Evolutionary conservation across 2,329 filamentous ascomycete genomes (phyloP).

Genomic region (Aspergillus sp.): DNA sequence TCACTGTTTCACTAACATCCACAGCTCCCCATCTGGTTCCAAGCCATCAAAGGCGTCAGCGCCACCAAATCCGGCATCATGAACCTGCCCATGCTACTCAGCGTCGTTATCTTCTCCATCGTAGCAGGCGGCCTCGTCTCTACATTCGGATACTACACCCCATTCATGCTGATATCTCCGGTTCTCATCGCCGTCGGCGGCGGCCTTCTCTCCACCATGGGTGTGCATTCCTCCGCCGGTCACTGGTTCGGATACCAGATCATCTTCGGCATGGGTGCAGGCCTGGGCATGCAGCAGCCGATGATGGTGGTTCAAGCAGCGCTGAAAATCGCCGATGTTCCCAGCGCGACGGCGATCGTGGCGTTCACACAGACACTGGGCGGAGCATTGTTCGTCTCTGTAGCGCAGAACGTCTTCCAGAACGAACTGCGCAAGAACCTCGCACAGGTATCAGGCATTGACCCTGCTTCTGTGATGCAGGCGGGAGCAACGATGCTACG

Average conservation of each 20-base stretch:
- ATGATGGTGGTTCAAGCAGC: conserved; percentile 39
- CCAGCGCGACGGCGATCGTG: conserved; percentile 38
- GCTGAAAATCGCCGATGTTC: conserved; percentile 34
- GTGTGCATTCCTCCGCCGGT: conserved; percentile 30
- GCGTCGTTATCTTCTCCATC: conserved; percentile 34
- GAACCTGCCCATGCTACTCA: conserved; percentile 39
- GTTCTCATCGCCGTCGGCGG: conserved; percentile 37
- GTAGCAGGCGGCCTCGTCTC: conserved; percentile 34
- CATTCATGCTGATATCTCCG: conserved; percentile 40
- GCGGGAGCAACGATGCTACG: conserved; percentile 44
- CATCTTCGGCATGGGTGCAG: conserved; percentile 38
- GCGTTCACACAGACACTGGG: conserved; percentile 42
- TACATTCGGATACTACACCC: conserved; percentile 41
- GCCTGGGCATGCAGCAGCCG: conserved; percentile 39
- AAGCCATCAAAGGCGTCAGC: conserved; percentile 39
- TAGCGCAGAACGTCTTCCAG: conserved; percentile 40
- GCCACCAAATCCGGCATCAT: conserved; percentile 42
- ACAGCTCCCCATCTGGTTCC: conserved; percentile 49
- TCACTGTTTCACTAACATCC: background rate
- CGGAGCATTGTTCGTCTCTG: conserved; percentile 38
- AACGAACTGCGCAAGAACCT: conserved; percentile 36
- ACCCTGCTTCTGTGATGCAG: conserved; percentile 31
- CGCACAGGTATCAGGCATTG: conserved; percentile 26
- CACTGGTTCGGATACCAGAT: conserved; percentile 46
- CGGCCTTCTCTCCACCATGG: conserved; percentile 39